Evolutionary conservation across 2,329 filamentous ascomycete genomes (phyloP).

Genomic region (Talaromyces sp.): DNA sequence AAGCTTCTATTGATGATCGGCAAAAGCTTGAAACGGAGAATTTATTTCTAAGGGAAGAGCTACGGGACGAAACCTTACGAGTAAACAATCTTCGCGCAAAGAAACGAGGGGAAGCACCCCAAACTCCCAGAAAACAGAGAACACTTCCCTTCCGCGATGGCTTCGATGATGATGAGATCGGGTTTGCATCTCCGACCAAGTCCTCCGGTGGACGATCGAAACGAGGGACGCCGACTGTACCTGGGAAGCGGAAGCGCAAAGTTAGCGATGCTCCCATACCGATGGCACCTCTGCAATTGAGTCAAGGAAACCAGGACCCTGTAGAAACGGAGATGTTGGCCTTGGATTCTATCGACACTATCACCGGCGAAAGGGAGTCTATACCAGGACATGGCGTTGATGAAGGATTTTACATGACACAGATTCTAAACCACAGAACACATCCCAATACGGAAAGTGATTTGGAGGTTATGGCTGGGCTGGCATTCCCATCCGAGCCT

Average conservation of each 20-base stretch:
- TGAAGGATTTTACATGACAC: conserved; percentile 45
- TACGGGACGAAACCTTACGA: conserved; percentile 51
- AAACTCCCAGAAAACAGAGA: conserved; percentile 49
- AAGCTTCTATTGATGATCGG: conserved; percentile 49
- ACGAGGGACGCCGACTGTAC: conserved; percentile 50
- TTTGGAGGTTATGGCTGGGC: conserved; percentile 50
- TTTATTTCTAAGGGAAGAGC: conserved; percentile 56
- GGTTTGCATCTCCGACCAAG: conserved; percentile 52
- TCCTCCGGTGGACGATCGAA: conserved; percentile 42
- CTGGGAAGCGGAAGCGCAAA: conserved; percentile 55
- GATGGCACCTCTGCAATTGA: conserved; percentile 39
- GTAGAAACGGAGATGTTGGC: conserved; percentile 14
- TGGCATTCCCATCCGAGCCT: conserved; percentile 50
- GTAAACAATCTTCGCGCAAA: conserved; percentile 39
- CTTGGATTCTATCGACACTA: conserved; percentile 19
- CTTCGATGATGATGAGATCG: conserved; percentile 59
- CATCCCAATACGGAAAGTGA: conserved; percentile 45
- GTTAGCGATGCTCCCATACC: conserved; percentile 48
- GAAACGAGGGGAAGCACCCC: conserved; percentile 33
- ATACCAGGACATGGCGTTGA: conserved; percentile 19
- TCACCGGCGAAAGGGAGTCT: neutral
- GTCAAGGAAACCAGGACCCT: conserved; percentile 20
- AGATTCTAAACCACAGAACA: conserved; percentile 53
- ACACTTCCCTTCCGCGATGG: conserved; percentile 53
- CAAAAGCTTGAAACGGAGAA: conserved; percentile 55